Percentiles rank a stretch among this genome's conserved stretches.
Evolutionary conservation across 345 rosid genomes (phyloP).

Genomic region (Pistacia vera): DNA sequence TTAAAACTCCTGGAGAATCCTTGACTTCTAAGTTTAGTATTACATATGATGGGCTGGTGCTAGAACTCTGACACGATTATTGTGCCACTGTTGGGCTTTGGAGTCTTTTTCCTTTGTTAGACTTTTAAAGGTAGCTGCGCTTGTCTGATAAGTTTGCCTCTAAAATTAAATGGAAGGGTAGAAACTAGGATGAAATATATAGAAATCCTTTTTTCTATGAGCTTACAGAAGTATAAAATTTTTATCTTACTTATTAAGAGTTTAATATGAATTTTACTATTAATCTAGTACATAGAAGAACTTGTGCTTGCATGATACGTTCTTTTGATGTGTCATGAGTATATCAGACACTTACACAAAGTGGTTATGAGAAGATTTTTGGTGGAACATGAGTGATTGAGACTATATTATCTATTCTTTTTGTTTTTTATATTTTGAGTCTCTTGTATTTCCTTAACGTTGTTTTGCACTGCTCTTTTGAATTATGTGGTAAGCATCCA

Average conservation of each 20-base stretch:
- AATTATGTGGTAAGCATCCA: slow-evolving; percentile 12
- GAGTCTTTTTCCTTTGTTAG: background rate
- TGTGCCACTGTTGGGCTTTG: background rate
- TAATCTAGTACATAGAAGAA: too few relatives aligned
- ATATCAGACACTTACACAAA: background rate
- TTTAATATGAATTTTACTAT: too few relatives aligned
- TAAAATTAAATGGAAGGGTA: background rate
- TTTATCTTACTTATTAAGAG: too few relatives aligned
- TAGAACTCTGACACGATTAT: background rate
- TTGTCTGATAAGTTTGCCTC: background rate
- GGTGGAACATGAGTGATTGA: background rate
- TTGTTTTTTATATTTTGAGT: background rate
- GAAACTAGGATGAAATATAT: background rate
- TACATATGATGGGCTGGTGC: background rate
- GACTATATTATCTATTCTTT: background rate
- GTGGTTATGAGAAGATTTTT: too few relatives aligned
- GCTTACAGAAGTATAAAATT: background rate
- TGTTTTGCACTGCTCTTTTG: background rate
- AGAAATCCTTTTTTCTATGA: background rate
- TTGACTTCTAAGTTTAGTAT: background rate
- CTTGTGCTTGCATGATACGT: background rate
- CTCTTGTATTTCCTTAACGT: background rate
- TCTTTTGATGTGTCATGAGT: background rate
- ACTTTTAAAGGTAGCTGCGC: background rate
- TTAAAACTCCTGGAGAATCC: background rate